Percentiles rank a stretch among this genome's conserved stretches.
Evolutionary conservation across 2,329 filamentous ascomycete genomes (phyloP).

Genomic region (Xylaria digitata): DNA sequence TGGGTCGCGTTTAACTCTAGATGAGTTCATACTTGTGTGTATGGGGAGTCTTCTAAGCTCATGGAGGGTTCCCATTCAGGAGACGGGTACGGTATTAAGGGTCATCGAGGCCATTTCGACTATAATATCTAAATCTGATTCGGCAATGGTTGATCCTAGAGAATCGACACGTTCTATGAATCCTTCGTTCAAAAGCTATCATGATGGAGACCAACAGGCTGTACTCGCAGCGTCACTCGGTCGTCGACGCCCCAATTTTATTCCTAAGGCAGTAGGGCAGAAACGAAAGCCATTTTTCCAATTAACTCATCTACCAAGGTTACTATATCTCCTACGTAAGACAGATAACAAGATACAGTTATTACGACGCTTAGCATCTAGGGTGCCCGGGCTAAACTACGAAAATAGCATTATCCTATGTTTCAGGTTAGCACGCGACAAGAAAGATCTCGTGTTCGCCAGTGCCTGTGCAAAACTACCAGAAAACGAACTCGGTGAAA

Average conservation of each 20-base stretch:
- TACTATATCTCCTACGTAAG: not conserved
- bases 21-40: constrained; percentile 25
- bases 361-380: not conserved
- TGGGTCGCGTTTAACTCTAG: constrained; percentile 15
- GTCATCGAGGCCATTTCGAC: not conserved
- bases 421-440: not conserved
- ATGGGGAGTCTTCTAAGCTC: constrained; percentile 13
- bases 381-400: not conserved
- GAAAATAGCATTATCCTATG: constrained; percentile 23
- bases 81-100: constrained; percentile 3
- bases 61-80: not conserved
- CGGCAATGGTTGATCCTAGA: not conserved
- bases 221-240: not conserved
- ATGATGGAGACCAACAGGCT: not conserved
- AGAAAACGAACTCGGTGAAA: not conserved
- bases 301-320: not conserved
- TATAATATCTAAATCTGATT: not conserved
- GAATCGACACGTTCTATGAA: not conserved
- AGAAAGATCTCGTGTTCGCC: not conserved
- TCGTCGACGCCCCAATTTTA: constrained; percentile 1
- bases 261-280: not conserved
- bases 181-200: not conserved
- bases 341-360: not conserved
- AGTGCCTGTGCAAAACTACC: not conserved
- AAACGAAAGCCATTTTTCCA: not conserved